Base-by-base conservation (phyloP, 306 rosid genomes). In the Inga leiocalycina region DNA sequence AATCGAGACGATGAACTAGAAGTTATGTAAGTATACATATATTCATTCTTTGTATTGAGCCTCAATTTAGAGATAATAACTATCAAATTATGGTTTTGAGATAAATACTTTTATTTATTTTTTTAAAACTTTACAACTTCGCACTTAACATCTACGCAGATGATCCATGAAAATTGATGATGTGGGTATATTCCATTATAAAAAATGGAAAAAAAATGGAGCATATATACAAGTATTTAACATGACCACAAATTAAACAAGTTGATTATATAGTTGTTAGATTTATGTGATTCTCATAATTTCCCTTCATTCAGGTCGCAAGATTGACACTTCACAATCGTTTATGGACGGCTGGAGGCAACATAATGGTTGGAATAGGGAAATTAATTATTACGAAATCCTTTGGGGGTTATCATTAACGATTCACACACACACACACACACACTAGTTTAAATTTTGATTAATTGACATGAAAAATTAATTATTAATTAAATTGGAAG, bases 271-370 rank as follows among this genome's bases (percentile, higher is more conserved):
- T 15, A 65, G n/a, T 14, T 32, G 41, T 72, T 45, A 44, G 10
- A 71, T 45, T 72, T 46, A 45, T 19, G 52, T 72, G 10, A 44
- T 44, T 43, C 15, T 44, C 56, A 46, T 76, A 7, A 45, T 56
- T 76, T 37, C 80, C 80, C 54, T n/a, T 61, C 24, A 13, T 57
- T 57, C 14, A 56, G 80, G 68, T 39, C 15, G 12, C 41, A 57
- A n/a, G 52, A 76, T 24, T 22, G 80, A 8, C 41, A 72, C 16
- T 72, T 44, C 59, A 46, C 59, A 45, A 45, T 72, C 76, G 4
- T 14, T 72, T 6, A 44, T 27, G 22, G 57, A 39, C n/a, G 43
- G 16, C 24, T 22, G 52, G 54, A 39, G 6, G 35, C 79, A 56
- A 20, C n/a, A 12, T 1, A 35, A 54, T 41, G 52, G 70, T 76